These are phyloP conservation scores for Aquilaria malaccensis DNA, from an alignment of 345 rosid species.

Conservation along the genomic window DNA sequence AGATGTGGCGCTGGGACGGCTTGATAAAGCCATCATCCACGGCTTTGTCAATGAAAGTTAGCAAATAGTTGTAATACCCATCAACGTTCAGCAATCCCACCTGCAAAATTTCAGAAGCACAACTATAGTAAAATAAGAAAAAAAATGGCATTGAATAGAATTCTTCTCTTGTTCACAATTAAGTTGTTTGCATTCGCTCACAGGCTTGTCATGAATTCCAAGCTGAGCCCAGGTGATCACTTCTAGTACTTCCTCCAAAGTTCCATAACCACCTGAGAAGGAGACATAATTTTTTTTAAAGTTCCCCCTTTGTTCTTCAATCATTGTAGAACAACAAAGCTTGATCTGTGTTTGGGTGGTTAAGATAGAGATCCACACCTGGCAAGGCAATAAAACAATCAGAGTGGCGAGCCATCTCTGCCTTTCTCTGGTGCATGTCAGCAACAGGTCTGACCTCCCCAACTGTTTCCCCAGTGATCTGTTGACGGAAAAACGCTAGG, in stretches of 20 bases:
- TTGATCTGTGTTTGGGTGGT: neutral
- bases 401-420: constrained; percentile 93
- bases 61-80: constrained; percentile 82
- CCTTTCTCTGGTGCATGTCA: constrained; percentile 96
- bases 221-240: constrained; percentile 95
- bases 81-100: constrained; percentile 96
- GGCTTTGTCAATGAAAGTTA: constrained; percentile 89
- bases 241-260: constrained; percentile 82
- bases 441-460: constrained; percentile 88
- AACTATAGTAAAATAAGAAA: neutral
- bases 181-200: constrained; percentile 22
- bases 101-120: constrained; percentile 28
- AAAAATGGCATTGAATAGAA: neutral
- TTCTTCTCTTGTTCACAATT: neutral
- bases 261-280: constrained; percentile 83
- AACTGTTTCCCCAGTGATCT: constrained; percentile 78
- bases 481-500: constrained; percentile 3
- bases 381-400: constrained; percentile 97
- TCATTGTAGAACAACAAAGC: neutral
- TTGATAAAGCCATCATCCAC: constrained; percentile 94
- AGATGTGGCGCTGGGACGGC: constrained; percentile 77
- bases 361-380: constrained; percentile 35
- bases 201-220: constrained; percentile 95
- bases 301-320: too few relatives aligned
- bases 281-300: too few relatives aligned